A percentile compares a stretch with the other conserved stretches of the same genome.
Evolutionary conservation across 352 stramenopile genomes (phyloP).

Genomic region (Pythium dissotocum): DNA sequence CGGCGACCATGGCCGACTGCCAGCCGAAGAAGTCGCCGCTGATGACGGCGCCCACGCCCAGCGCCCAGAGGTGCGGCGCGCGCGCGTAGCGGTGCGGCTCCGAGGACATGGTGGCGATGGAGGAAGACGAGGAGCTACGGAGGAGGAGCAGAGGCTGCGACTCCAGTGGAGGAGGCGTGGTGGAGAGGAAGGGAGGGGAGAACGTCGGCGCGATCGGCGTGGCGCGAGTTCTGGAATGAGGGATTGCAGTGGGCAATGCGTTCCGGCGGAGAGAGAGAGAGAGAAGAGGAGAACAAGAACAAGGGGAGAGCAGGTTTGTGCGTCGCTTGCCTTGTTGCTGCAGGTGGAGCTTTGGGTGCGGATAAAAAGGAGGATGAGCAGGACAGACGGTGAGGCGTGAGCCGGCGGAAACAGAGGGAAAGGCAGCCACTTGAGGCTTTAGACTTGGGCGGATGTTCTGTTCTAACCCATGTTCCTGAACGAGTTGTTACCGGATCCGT

Average conservation of each 20-base stretch:
- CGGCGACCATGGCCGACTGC: slow-evolving; percentile 61
- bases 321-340: neutral
- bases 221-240: slow-evolving; percentile 20
- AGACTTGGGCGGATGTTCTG: no score
- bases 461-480: no score
- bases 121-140: neutral
- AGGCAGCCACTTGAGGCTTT: slow-evolving; percentile 1
- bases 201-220: neutral
- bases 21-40: slow-evolving; percentile 75
- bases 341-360: neutral
- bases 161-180: neutral
- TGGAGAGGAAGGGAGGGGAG: neutral
- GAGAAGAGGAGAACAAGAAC: neutral
- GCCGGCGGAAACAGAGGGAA: slow-evolving; percentile 12
- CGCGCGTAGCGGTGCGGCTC: slow-evolving; percentile 55
- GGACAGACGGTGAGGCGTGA: slow-evolving; percentile 4
- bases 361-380: neutral
- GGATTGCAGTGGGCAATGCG: neutral
- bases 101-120: slow-evolving; percentile 16
- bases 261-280: neutral
- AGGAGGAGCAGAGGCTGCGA: neutral
- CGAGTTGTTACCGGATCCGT: no score
- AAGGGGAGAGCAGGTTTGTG: neutral
- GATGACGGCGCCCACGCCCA: slow-evolving; percentile 69
- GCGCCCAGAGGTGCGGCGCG: slow-evolving; percentile 63